Conservation (phyloP, 2,329 filamentous ascomycete species). For the Paraphaeosphaeria minitans region DNA sequence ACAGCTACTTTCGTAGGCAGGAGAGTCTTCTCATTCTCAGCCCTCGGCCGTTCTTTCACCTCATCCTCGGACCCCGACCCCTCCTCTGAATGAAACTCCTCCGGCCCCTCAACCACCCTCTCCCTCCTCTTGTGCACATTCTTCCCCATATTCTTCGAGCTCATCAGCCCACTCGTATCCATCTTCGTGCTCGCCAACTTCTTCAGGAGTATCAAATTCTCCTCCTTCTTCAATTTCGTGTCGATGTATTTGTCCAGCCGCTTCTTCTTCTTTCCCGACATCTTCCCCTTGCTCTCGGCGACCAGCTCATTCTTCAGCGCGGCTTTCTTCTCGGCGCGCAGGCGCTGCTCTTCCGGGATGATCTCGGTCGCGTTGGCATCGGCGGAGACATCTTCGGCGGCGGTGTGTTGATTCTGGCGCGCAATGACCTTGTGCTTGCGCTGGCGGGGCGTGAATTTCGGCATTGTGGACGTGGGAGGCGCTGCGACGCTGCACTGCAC, state of each 20-base stretch:
- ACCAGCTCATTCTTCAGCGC: conserved; percentile 60
- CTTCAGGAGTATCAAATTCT: conserved; percentile 81
- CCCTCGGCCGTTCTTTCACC: conserved; percentile 23
- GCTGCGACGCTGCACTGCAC: neutral
- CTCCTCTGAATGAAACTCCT: conserved; percentile 40
- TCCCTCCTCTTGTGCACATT: conserved; percentile 69
- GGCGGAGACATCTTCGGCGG: conserved; percentile 40
- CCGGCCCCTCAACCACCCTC: conserved; percentile 59
- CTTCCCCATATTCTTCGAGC: conserved; percentile 76
- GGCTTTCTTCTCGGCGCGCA: conserved; percentile 59
- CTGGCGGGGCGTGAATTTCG: conserved; percentile 57
- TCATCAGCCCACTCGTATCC: conserved; percentile 81
- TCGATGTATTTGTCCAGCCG: conserved; percentile 76
- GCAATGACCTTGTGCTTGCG: conserved; percentile 69
- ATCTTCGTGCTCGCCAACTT: conserved; percentile 78
- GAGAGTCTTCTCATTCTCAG: conserved; percentile 13
- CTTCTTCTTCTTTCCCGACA: conserved; percentile 70
- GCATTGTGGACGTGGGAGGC: conserved; percentile 31
- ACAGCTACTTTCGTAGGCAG: conserved; percentile 2
- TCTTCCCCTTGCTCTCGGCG: conserved; percentile 59
- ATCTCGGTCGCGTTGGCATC: conserved; percentile 62
- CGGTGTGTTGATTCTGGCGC: conserved; percentile 44
- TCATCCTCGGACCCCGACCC: conserved; percentile 58
- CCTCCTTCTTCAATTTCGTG: conserved; percentile 91
- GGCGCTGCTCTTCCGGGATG: conserved; percentile 55